phyloP scores from a whole-genome alignment of 78 protist genomes.

The Isochrysis galbana region DNA sequence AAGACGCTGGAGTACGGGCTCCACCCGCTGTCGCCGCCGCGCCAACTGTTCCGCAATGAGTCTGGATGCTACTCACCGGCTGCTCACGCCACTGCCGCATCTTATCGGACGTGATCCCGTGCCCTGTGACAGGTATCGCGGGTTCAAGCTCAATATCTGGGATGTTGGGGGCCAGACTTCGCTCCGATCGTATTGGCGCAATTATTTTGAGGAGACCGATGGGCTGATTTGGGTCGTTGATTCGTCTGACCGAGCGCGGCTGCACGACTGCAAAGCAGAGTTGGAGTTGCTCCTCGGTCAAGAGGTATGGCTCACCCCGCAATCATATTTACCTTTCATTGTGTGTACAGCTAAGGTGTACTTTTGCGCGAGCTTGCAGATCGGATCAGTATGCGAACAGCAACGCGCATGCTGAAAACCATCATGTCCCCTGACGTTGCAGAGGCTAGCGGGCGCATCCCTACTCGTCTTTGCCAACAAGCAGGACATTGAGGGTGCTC shows the following conservation, averaged over 20 bases:
- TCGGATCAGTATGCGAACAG: no score
- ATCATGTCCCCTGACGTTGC: no score
- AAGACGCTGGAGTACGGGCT: conserved; percentile 75
- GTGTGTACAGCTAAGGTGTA: neutral
- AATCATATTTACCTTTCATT: neutral
- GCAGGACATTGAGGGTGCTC: conserved; percentile 92
- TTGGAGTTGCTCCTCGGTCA: conserved; percentile 62
- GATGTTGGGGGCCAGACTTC: conserved; percentile 99
- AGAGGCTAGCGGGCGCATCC: conserved; percentile 93
- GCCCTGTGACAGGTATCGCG: conserved; percentile 12
- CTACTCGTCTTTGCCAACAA: conserved; percentile 96
- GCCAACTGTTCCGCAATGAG: conserved; percentile 16
- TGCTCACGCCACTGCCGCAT: neutral
- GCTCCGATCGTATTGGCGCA: conserved; percentile 97
- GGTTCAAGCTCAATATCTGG: conserved; percentile 96
- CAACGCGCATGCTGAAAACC: no score
- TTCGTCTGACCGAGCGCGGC: conserved; percentile 82
- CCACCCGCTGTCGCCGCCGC: no score
- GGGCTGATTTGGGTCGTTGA: conserved; percentile 99
- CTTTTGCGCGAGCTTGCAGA: no score
- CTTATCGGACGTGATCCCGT: neutral
- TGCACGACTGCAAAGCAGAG: conserved; percentile 80
- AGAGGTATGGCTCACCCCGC: conserved; percentile 48
- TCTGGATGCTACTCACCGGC: neutral
- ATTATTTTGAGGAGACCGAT: conserved; percentile 95